Conservation (phyloP, 768 basidiomycete species). For the Lanmaoa rubissima region DNA sequence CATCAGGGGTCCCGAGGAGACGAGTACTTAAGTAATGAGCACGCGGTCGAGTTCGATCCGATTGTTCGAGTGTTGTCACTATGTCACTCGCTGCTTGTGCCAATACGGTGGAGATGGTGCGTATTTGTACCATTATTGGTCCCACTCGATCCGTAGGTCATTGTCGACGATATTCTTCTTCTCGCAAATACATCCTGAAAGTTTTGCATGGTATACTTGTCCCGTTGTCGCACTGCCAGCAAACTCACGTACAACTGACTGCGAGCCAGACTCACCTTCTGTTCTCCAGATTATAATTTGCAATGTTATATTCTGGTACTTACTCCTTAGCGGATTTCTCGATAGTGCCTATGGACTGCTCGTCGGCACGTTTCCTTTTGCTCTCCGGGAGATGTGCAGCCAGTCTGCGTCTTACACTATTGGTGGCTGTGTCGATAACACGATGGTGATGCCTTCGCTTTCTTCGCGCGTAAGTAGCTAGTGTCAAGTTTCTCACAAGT, state of each 20-base stretch:
- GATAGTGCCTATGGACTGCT: too few species aligned
- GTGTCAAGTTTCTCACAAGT: not conserved
- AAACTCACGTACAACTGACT: not conserved
- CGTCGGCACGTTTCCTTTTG: not conserved
- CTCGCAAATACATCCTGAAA: not conserved
- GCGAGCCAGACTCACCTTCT: not conserved
- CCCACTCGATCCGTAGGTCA: not conserved
- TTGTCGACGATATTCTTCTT: not conserved
- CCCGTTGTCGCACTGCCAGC: not conserved
- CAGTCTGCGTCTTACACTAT: not conserved
- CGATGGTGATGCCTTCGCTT: too few species aligned
- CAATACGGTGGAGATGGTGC: not conserved
- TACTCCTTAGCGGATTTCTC: not conserved
- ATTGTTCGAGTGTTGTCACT: not conserved
- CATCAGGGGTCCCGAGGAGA: not conserved
- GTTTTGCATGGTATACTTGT: not conserved
- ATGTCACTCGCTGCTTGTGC: not conserved
- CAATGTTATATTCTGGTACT: not conserved
- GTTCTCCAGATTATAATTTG: not conserved
- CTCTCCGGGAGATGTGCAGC: not conserved
- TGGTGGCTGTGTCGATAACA: not conserved
- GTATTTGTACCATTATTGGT: not conserved
- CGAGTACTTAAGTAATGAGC: not conserved
- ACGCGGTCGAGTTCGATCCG: not conserved
- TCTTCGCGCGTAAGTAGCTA: not conserved